These are phyloP conservation scores for Kwoniella sp. DNA, from an alignment of 768 basidiomycete species.

Conservation along the genomic window DNA sequence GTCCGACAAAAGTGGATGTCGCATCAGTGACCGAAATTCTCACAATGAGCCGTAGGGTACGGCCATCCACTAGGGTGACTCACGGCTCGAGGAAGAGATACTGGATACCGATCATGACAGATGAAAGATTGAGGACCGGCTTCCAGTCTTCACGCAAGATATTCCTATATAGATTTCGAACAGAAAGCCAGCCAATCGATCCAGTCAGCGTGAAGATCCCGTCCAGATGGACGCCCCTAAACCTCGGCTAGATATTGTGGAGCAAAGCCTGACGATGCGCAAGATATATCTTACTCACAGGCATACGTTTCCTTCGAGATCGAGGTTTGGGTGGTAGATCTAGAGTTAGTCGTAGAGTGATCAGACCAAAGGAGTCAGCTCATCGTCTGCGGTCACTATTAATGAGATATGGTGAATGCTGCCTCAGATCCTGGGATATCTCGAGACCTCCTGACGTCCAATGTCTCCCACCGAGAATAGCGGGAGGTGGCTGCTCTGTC, in stretches of 20 bases:
- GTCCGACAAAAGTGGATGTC: no score
- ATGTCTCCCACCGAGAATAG: no score
- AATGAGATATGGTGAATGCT: neutral
- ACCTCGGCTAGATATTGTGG: neutral
- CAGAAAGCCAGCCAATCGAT: no score
- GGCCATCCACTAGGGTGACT: no score
- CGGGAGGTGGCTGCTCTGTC: no score
- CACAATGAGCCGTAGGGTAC: neutral
- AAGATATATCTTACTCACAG: slow-evolving; percentile 56
- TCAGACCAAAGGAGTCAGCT: no score
- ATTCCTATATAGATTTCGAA: slow-evolving; percentile 60
- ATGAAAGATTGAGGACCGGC: slow-evolving; percentile 94
- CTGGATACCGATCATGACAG: slow-evolving; percentile 97
- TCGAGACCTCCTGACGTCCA: no score
- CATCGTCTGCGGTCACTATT: no score
- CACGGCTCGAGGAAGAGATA: slow-evolving; percentile 94
- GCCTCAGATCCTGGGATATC: no score
- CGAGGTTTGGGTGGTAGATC: slow-evolving; percentile 99
- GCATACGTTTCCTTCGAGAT: slow-evolving; percentile 97
- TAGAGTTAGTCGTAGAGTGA: no score
- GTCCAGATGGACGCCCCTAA: no score
- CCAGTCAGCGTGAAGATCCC: neutral
- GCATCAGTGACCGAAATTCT: neutral
- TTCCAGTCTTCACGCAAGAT: slow-evolving; percentile 99
- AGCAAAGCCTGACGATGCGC: no score